These are phyloP conservation scores for Favolaschia claudopus DNA, from an alignment of 768 basidiomycete genomes.

Conservation along the genomic window DNA sequence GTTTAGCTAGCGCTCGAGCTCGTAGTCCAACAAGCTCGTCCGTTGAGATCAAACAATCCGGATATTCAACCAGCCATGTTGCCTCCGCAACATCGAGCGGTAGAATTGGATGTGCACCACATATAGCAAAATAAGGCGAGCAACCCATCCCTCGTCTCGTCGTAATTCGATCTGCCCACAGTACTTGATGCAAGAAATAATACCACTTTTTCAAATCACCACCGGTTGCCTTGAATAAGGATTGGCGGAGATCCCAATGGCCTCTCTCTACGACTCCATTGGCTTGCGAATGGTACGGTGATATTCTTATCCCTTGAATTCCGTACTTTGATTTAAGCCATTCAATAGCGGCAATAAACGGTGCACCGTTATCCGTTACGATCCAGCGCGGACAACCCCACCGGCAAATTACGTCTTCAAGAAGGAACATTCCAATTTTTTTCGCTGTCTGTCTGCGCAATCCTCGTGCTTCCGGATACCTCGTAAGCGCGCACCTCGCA, in stretches of 20 bases:
- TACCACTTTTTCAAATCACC: constrained; percentile 33
- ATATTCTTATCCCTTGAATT: constrained; percentile 49
- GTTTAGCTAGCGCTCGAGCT: constrained; percentile 15
- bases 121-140: constrained; percentile 29
- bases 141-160: constrained; percentile 20
- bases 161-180: constrained; percentile 33
- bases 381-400: constrained; percentile 46
- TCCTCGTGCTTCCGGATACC: constrained; percentile 30
- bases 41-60: constrained; percentile 9
- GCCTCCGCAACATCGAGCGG: constrained; percentile 36
- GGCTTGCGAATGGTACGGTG: constrained; percentile 48
- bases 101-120: constrained; percentile 28
- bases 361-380: constrained; percentile 44
- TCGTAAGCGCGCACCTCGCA: constrained; percentile 30
- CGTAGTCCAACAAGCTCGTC: constrained; percentile 29
- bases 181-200: constrained; percentile 11
- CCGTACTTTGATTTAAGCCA: constrained; percentile 31
- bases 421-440: constrained; percentile 34
- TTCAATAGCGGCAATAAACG: constrained; percentile 34
- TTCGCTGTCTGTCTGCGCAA: constrained; percentile 30
- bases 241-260: constrained; percentile 37
- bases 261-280: constrained; percentile 47
- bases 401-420: constrained; percentile 41
- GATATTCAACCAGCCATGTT: constrained; percentile 32
- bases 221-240: constrained; percentile 27